Conservation (phyloP, 106 monocot genomes). For the Dactylorhiza incarnata region DNA sequence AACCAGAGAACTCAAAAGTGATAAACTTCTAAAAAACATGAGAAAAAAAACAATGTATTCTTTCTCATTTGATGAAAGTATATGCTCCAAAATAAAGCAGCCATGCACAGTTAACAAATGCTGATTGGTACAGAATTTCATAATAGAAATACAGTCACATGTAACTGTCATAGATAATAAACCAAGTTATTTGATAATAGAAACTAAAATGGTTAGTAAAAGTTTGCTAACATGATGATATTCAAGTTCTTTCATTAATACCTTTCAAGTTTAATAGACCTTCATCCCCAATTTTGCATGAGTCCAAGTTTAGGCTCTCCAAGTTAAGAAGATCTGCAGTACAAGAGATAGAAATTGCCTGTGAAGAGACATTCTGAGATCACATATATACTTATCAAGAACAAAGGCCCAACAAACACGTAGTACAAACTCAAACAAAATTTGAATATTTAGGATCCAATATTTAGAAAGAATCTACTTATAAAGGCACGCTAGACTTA, state of each 20-base stretch:
- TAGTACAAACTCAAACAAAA: background rate
- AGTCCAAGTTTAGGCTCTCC: slow-evolving; percentile 94
- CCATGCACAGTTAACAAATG: background rate
- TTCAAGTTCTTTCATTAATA: slow-evolving; percentile 14
- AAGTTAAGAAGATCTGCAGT: slow-evolving; percentile 66
- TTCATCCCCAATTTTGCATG: slow-evolving; percentile 79
- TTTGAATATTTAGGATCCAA: background rate
- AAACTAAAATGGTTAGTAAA: slow-evolving; percentile 2
- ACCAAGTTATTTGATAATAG: background rate
- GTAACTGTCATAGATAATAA: background rate
- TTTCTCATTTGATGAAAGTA: background rate
- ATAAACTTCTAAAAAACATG: background rate
- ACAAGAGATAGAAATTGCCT: background rate
- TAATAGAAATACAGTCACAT: background rate
- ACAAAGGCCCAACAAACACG: background rate
- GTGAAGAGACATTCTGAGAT: background rate
- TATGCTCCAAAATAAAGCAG: background rate
- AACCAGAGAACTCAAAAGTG: background rate
- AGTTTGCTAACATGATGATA: background rate
- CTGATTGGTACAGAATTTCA: background rate
- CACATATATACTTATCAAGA: background rate
- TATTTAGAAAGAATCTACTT: background rate
- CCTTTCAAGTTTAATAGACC: slow-evolving; percentile 84
- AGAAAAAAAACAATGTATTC: background rate
- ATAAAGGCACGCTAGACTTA: background rate